Evolutionary conservation across 345 rosid genomes (phyloP).

Genomic region (Raphanus raphanistrum): DNA sequence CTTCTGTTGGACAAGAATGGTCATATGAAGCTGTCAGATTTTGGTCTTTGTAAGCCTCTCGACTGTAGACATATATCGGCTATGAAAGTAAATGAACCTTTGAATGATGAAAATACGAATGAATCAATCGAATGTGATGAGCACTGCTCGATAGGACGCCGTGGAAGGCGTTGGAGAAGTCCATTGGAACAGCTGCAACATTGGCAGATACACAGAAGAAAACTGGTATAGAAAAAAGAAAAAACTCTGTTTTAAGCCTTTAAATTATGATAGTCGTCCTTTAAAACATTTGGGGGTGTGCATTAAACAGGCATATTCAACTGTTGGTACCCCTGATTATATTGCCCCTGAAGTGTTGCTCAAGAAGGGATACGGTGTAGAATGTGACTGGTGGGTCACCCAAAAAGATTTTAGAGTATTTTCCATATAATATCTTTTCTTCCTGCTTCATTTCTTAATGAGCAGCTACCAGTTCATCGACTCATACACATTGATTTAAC

Average conservation of each 20-base stretch:
- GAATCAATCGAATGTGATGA: conserved; percentile 68
- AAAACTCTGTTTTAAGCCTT: conserved; percentile 16
- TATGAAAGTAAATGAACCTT: conserved; percentile 67
- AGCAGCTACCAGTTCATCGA: not conserved
- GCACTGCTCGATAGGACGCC: conserved; percentile 50
- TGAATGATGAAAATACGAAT: conserved; percentile 64
- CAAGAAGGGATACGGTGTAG: conserved; percentile 94
- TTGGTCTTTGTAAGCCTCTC: conserved; percentile 98
- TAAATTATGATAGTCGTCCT: not conserved
- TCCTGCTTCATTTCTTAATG: not conserved
- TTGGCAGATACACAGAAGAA: conserved; percentile 90
- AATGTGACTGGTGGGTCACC: conserved; percentile 81
- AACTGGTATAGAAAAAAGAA: conserved; percentile 50
- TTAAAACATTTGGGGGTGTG: not conserved
- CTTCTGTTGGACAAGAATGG: conserved; percentile 86
- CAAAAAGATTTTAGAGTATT: not conserved
- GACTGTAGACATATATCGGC: conserved; percentile 72
- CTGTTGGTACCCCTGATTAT: conserved; percentile 98
- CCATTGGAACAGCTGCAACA: conserved; percentile 83
- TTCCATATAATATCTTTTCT: not conserved
- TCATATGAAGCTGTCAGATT: conserved; percentile 93
- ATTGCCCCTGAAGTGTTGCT: conserved; percentile 94
- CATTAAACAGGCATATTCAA: conserved; percentile 69
- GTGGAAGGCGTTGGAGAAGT: conserved; percentile 72
- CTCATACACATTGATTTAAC: conserved; percentile 8